Base-by-base conservation (phyloP, 345 rosid genomes). In the Hibiscus syriacus region DNA sequence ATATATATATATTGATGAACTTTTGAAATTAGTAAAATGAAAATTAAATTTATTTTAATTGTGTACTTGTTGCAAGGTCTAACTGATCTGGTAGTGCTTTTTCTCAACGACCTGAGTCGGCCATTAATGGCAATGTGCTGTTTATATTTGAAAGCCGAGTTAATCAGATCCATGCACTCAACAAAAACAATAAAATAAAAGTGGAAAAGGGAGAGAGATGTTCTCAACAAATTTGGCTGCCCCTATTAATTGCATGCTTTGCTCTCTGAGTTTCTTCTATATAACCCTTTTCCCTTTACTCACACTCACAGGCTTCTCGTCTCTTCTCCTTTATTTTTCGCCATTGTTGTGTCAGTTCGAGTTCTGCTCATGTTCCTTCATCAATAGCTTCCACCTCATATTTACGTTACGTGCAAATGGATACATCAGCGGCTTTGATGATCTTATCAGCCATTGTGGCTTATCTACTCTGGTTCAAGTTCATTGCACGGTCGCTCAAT, bases 381-480 rank as follows among this genome's bases (percentile, higher is more conserved):
- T 1, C 26, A 17, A 36, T 38, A 36, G 52, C 32, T 22, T 39
- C 29, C 10, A 17, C 5, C 3, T 60, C 49, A 3, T 11, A 58
- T 48, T n/a, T n/a, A n/a, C n/a, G n/a, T n/a, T n/a, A n/a, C n/a
- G n/a, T n/a, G n/a, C 53, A 70, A 11, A 80, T 83, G 87, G 92
- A 86, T 3, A 34, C 68, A 50, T 78, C 87, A 0, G 76, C 79
- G 61, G 86, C 79, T 26, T 22, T 85, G 52, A 57, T 86, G 61
- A 69, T 86, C 46, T 57, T 84, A 17, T 63, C 86, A 4, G 84
- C 80, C 12, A 32, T 79, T 2, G 70, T 74, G 3, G 74, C 71
- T n/a, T 88, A 88, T 49, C 55, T 83, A 9, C 13, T 79, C 8
- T 88, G 95, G 92, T 83, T 86, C 80, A 72, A 71, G 6, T 75